phyloP scores from a whole-genome alignment of 805 yeast genomes.

The Schizosaccharomyces lindneri region DNA sequence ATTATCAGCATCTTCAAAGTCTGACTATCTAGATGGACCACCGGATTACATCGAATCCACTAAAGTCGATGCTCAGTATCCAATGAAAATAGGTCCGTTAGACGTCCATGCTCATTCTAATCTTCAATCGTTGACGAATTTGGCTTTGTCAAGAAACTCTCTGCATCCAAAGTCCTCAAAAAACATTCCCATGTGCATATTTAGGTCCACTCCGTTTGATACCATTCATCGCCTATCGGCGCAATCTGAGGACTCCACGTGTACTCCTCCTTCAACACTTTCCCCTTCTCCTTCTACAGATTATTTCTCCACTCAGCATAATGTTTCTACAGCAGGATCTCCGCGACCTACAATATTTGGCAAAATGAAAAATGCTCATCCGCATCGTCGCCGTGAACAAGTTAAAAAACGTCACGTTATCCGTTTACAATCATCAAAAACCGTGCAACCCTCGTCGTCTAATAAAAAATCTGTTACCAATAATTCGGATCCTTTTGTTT shows the following conservation, averaged over 20 bases:
- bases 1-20: neutral
- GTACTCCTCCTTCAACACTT: neutral
- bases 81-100: neutral
- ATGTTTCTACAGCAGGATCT: no score
- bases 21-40: neutral
- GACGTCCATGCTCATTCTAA: neutral
- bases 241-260: neutral
- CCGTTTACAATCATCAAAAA: neutral
- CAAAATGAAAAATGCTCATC: neutral
- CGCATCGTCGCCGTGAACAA: neutral
- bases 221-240: neutral
- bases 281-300: neutral
- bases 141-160: neutral
- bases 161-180: neutral
- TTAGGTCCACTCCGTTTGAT: neutral
- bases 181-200: neutral
- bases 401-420: neutral
- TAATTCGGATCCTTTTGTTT: neutral
- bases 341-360: neutral
- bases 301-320: neutral
- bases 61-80: neutral
- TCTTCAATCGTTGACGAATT: neutral
- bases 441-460: neutral
- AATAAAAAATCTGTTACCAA: neutral
- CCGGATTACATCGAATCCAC: neutral